Evolutionary conservation across 1,284 basidiomycete genomes (phyloP).

Genomic region (Microbotryomycetes sp.): DNA sequence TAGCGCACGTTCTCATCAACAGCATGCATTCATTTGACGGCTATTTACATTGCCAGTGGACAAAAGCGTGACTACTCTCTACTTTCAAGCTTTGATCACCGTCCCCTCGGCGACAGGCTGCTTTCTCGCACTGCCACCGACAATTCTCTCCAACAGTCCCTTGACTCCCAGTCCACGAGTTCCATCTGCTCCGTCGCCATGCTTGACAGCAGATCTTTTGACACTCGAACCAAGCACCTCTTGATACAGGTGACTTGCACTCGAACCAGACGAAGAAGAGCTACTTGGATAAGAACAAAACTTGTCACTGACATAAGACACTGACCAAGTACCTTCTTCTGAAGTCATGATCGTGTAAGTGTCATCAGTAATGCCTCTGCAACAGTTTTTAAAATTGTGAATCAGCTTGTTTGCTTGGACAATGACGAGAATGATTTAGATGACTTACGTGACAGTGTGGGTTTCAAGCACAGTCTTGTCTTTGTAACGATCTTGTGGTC

Average conservation of each 20-base stretch:
- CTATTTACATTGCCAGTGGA: no score
- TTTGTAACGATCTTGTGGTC: constrained; percentile 39
- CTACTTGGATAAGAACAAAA: constrained; percentile 66
- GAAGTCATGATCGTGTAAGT: constrained; percentile 63
- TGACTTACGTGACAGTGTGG: constrained; percentile 59
- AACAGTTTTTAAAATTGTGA: not conserved
- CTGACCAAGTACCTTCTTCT: constrained; percentile 71
- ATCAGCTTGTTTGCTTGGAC: constrained; percentile 46
- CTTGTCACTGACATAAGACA: constrained; percentile 78
- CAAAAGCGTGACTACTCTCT: no score
- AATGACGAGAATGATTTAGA: constrained; percentile 37
- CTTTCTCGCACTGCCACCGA: not conserved
- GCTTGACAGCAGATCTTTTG: not conserved
- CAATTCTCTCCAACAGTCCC: not conserved
- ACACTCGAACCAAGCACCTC: not conserved
- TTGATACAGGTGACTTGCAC: not conserved
- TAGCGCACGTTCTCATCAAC: no score
- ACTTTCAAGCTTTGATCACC: not conserved
- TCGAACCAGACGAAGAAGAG: not conserved
- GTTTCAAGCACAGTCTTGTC: constrained; percentile 32
- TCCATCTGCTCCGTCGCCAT: not conserved
- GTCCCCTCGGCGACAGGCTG: not conserved
- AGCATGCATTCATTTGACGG: no score
- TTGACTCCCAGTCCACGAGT: not conserved
- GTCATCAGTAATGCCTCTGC: constrained; percentile 63